Base-by-base conservation (phyloP, 2,329 filamentous ascomycete species). In the Calcarisporium arbuscula region DNA sequence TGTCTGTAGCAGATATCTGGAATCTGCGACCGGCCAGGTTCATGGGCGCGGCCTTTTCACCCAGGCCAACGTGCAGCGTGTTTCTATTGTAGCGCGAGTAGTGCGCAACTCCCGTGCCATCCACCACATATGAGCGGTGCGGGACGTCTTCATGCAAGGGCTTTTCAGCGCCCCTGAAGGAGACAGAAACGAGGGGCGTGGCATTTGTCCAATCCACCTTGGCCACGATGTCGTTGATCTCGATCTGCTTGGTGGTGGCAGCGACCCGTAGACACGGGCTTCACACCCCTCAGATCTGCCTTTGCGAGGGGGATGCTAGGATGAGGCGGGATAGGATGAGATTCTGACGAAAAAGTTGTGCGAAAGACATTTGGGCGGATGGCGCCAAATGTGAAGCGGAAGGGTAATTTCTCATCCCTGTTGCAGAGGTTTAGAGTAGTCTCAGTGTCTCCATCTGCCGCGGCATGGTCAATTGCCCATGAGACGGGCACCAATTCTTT, bases 1-100 rank as follows among this genome's bases (percentile, higher is more conserved):
- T 80, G 53, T 86, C 82, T 0, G 78, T 85, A 3, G 78, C 80
- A 0, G 79, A 77, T 11, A 86, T 62, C 18, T 71, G 68, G 52
- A 85, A 86, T 18, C 73, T 66, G 1, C 82, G 69, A 20, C 77
- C 79, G 0, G 71, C 77, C 2, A 87, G 65, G 47, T 86, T 75
- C 78, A 86, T 84, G 0, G 82, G 82, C 0, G 80, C 81, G 5
- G 77, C 67, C 52, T 85, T 85, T 52, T 86, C 82, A 5, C 82
- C 82, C 1, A 86, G 64, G 1, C 82, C 82, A 14, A 84, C 72
- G 45, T 86, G 78, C 0, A 86, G 65, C 0, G 74, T 79, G 15
- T 70, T 65, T 12, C 70, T 62, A 41, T 80, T 74, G 52, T 82
- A 81, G 11, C 65, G 58, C 0, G 74, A 76, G 49, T 85, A 85